Base-by-base conservation (phyloP, 2,329 filamentous ascomycete genomes). In the Stromatinia cepivora region DNA sequence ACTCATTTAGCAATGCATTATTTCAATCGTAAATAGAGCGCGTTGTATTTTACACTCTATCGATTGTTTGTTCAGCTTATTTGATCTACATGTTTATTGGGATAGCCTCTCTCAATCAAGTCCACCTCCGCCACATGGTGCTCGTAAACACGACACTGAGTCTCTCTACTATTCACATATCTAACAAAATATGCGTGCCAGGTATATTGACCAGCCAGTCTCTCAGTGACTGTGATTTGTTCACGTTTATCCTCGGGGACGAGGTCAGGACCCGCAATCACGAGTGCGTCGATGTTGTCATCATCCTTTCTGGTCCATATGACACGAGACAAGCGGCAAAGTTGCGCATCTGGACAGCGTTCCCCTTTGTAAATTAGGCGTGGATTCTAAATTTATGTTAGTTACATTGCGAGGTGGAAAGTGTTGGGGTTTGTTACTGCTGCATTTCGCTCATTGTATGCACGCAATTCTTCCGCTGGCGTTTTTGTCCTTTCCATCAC, bases 121-220 rank as follows among this genome's bases (percentile, higher is more conserved):
- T 57, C 31, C 3, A 34, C 31, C 54, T 57, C 54, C 1, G 54
- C 31, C 54, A 36, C 54, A 2, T 34, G 31, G 10, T 22, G 8
- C 22, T 36, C 54, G 11, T 3, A n/a, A 11, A 39, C 3, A 36
- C 0, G 20, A 36, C 20, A 15, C 13, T 1, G 20, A 36, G 20
- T 39, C 22, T 57, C 34, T 8, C 4, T 4, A n/a, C 15, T 1
- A 36, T 57, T n/a, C 31, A n/a, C 6, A 57, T 57, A 57, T 57
- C 54, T 20, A n/a, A 57, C 31, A 57, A n/a, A 36, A n/a, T 57
- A 57, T 13, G 22, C 4, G n/a, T 57, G 54, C 54, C 54, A 57
- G 6, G 22, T n/a, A 13, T 57, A 57, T 13, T 34, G 9, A 39
- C 54, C 34, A 15, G 2, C n/a, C 54, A 22, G 5, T 22, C 36